phyloP scores from a whole-genome alignment of 2,329 filamentous ascomycete genomes.

The Nigrospora osmanthi region DNA sequence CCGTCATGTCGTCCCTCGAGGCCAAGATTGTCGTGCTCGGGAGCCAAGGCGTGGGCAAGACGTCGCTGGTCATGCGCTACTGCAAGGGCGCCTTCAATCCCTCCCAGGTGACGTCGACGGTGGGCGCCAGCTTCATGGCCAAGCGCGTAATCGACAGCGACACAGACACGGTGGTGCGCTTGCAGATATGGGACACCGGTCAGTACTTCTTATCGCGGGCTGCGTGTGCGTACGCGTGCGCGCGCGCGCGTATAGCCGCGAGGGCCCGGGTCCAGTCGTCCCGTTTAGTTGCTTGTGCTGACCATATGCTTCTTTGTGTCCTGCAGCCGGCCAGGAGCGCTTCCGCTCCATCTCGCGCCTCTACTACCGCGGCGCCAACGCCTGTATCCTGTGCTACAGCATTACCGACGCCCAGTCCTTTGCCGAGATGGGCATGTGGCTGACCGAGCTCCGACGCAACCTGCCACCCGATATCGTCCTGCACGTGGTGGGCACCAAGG shows the following conservation, averaged over 20 bases:
- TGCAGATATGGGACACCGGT: conserved; percentile 95
- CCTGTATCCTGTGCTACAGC: conserved; percentile 89
- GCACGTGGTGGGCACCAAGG: conserved; percentile 92
- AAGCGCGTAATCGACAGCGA: conserved; percentile 77
- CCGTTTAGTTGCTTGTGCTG: conserved; percentile 1
- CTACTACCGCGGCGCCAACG: conserved; percentile 93
- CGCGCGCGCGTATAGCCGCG: not conserved
- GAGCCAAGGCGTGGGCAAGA: conserved; percentile 74
- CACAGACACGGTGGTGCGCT: conserved; percentile 76
- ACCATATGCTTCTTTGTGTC: not conserved
- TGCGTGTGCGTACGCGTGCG: not conserved
- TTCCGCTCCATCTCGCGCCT: conserved; percentile 91
- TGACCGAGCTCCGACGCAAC: conserved; percentile 75
- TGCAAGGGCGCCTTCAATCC: conserved; percentile 66
- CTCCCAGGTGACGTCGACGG: conserved; percentile 58
- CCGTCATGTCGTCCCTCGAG: conserved; percentile 55
- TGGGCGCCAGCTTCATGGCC: conserved; percentile 72
- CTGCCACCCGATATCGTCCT: conserved; percentile 72
- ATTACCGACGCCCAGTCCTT: conserved; percentile 84
- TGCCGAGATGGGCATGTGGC: conserved; percentile 86
- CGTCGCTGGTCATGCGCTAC: conserved; percentile 68
- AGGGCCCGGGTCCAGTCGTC: conserved; percentile 1
- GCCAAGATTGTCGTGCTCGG: conserved; percentile 78
- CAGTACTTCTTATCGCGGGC: conserved; percentile 7
- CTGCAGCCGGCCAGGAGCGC: conserved; percentile 75